Base-by-base conservation (phyloP, 2,329 filamentous ascomycete species). In the Fusarium pininemorale region DNA sequence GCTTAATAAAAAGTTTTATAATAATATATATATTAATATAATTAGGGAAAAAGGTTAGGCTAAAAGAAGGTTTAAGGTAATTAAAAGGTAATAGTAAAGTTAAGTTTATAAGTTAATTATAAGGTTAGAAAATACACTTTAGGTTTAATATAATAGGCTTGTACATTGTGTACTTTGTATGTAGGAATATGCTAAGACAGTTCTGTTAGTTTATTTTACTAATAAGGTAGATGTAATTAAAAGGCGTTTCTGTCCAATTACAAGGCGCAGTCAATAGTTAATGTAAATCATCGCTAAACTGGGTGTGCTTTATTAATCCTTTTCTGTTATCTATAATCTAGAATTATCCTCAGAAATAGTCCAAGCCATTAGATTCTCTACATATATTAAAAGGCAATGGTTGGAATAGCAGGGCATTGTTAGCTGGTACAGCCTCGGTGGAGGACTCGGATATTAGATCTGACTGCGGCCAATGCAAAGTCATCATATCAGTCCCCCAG, bases 191-290 rank as follows among this genome's bases (percentile, higher is more conserved):
- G 37, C 37, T 39, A 20, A 20, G 3, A 20, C 14, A 20, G 5
- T 6, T 38, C 18, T 20, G 37, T 38, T 20, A 1, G 1, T 38
- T 20, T 11, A 38, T 11, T 38, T 20, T 38, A 11, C 20, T 38
- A 0, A 8, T 5, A 38, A 7, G 18, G 2, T 38, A 38, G 2
- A 7, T 39, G 5, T 7, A 7, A 22, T 13, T 12, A 22, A 22
- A 39, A 7, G 20, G 11, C 20, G 1, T 20, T 22, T 22, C 20
- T 20, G 7, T 13, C 7, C 11, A 22, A 7, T 7, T 3, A 39
- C 1, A 5, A 13, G 3, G 12, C 38, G 20, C 7, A 22, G 3
- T 22, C 1, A 2, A 7, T 5, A 2, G 11, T 9, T 6, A 22
- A 39, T 8, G 0, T 22, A 7, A 39, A 22, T 22, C 7, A 16